phyloP scores from a whole-genome alignment of 805 yeast genomes.

The Candida ascalaphidarum region DNA sequence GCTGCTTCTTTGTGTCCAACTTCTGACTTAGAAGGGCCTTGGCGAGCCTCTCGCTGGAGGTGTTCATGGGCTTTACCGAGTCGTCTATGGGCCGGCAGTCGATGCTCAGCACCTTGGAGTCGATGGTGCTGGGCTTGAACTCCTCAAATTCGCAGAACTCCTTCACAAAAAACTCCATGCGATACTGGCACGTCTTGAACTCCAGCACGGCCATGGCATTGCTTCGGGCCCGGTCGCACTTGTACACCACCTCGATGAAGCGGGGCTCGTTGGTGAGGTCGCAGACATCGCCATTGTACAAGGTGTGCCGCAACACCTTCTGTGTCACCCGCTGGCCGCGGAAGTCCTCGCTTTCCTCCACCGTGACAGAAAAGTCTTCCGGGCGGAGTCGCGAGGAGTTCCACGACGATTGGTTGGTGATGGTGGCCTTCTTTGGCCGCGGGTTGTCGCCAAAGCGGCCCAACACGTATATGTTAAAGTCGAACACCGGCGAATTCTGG shows the following conservation, averaged over 20 bases:
- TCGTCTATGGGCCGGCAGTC: slow-evolving; percentile 15
- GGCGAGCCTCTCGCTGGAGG: background rate
- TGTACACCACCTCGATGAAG: slow-evolving; percentile 44
- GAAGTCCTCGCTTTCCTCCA: slow-evolving; percentile 19
- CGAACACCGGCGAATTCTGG: slow-evolving; percentile 6
- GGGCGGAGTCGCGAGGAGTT: no score
- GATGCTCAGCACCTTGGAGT: slow-evolving; percentile 17
- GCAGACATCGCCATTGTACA: slow-evolving; percentile 45
- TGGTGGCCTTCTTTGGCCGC: slow-evolving; percentile 3
- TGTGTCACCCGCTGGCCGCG: slow-evolving; percentile 8
- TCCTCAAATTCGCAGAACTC: slow-evolving; percentile 36
- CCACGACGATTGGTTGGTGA: slow-evolving; percentile 14
- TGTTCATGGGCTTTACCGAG: slow-evolving; percentile 1
- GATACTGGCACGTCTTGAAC: slow-evolving; percentile 49
- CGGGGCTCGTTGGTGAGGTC: slow-evolving; percentile 49
- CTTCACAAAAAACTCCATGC: slow-evolving; percentile 42
- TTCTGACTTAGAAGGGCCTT: background rate
- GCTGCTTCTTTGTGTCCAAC: slow-evolving; percentile 1
- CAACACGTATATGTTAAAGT: slow-evolving; percentile 23
- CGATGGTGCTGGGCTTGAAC: slow-evolving; percentile 15
- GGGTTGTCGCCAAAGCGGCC: slow-evolving; percentile 25
- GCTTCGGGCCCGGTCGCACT: slow-evolving; percentile 33
- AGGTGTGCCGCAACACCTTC: slow-evolving; percentile 29
- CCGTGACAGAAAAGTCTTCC: slow-evolving; percentile 11
- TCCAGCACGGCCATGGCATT: slow-evolving; percentile 39